These are phyloP conservation scores for Arachis hypogaea DNA, from an alignment of 306 rosid species.

Conservation along the genomic window DNA sequence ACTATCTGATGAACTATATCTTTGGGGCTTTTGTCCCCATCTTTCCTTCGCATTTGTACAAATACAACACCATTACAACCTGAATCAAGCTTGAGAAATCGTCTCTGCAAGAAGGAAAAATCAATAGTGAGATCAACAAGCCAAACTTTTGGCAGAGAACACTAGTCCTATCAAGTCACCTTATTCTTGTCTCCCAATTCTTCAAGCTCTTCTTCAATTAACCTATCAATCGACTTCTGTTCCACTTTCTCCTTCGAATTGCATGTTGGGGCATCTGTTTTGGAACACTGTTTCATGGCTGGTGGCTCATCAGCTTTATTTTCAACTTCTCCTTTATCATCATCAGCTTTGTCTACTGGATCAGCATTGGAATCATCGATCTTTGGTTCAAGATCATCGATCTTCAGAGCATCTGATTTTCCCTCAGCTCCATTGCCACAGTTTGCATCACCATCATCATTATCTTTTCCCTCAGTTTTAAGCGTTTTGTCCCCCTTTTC, in stretches of 20 bases:
- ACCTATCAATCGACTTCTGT: slow-evolving; percentile 72
- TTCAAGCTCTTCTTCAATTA: slow-evolving; percentile 80
- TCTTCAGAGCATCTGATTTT: slow-evolving; percentile 46
- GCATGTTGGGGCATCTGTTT: slow-evolving; percentile 46
- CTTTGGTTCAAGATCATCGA: slow-evolving; percentile 41
- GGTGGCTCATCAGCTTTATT: slow-evolving; percentile 59
- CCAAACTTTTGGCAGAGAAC: slow-evolving; percentile 5
- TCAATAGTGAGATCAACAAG: slow-evolving; percentile 22
- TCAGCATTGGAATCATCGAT: slow-evolving; percentile 37
- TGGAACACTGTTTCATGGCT: slow-evolving; percentile 61
- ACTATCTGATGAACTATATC: slow-evolving; percentile 76
- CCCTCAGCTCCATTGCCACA: slow-evolving; percentile 41
- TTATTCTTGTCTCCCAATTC: slow-evolving; percentile 81
- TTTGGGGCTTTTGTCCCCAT: slow-evolving; percentile 73
- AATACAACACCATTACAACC: slow-evolving; percentile 93
- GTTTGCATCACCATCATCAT: slow-evolving; percentile 34
- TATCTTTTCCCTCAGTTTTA: slow-evolving; percentile 38
- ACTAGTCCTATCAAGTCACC: slow-evolving; percentile 51
- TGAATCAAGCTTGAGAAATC: slow-evolving; percentile 77
- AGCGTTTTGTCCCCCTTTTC: slow-evolving; percentile 50
- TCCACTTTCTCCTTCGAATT: slow-evolving; percentile 51
- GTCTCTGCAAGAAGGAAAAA: slow-evolving; percentile 55
- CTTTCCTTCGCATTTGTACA: slow-evolving; percentile 83
- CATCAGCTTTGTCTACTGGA: slow-evolving; percentile 49
- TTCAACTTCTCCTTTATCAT: slow-evolving; percentile 31